Conservation (phyloP, 2,329 filamentous ascomycete species). For the Ascomycota sp. region DNA sequence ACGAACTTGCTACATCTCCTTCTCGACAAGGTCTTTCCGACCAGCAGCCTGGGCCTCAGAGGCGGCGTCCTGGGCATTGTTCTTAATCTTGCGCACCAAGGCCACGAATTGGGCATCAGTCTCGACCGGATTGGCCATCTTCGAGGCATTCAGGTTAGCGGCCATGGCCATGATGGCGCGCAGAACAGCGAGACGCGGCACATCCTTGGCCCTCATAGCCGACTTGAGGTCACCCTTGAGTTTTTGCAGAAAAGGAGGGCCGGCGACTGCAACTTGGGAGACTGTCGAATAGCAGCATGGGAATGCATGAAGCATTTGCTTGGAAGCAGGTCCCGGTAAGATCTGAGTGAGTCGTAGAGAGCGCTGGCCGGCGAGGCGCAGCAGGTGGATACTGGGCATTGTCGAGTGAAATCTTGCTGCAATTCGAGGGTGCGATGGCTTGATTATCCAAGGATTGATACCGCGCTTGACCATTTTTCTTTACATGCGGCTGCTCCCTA, state of each 20-base stretch:
- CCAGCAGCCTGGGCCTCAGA: constrained; percentile 43
- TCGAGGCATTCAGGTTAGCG: constrained; percentile 54
- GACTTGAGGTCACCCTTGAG: constrained; percentile 41
- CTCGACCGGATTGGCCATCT: constrained; percentile 47
- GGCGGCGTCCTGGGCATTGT: constrained; percentile 34
- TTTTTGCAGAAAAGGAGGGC: constrained; percentile 29
- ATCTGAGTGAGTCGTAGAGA: neutral
- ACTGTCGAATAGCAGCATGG: constrained; percentile 12
- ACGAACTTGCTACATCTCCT: constrained; percentile 44
- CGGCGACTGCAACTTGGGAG: constrained; percentile 15
- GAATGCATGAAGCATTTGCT: neutral
- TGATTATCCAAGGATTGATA: too few species aligned
- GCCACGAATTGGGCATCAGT: constrained; percentile 50
- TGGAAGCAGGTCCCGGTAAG: neutral
- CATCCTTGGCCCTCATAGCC: constrained; percentile 45
- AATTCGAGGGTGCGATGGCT: too few species aligned
- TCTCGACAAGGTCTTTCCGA: constrained; percentile 47
- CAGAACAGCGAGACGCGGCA: constrained; percentile 44
- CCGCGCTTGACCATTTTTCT: too few species aligned
- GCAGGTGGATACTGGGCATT: too few species aligned
- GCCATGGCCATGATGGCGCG: constrained; percentile 48
- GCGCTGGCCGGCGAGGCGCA: too few species aligned
- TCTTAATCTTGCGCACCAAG: constrained; percentile 44
- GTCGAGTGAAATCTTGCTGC: too few species aligned
- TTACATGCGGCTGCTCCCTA: too few species aligned